Conservation (phyloP, 2,329 filamentous ascomycete species). For the Neonectria hederae region DNA sequence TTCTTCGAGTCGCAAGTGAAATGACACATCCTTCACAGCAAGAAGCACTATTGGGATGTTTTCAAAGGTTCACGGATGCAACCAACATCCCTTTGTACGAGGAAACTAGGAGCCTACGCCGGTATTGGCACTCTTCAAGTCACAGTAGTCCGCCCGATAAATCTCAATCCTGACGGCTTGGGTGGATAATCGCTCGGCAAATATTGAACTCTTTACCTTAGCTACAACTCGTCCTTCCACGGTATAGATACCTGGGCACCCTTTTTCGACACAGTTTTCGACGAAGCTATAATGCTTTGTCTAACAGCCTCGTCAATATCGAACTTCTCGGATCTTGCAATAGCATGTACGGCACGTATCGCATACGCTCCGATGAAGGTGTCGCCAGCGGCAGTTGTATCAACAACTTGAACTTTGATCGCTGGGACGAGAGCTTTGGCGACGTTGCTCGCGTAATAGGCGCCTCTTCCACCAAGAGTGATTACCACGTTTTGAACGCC, state of each 20-base stretch:
- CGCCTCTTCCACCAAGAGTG: slow-evolving; percentile 72
- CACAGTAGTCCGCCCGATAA: background rate
- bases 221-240: background rate
- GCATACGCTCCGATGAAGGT: slow-evolving; percentile 79
- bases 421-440: slow-evolving; percentile 47
- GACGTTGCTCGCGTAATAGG: slow-evolving; percentile 40
- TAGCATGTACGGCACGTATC: slow-evolving; percentile 45
- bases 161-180: background rate
- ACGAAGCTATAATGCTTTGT: background rate
- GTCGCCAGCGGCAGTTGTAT: slow-evolving; percentile 80
- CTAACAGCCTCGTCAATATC: background rate
- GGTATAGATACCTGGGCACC: background rate
- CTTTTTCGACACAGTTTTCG: background rate
- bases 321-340: background rate
- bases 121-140: background rate
- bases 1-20: slow-evolving; percentile 40
- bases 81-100: background rate
- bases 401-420: slow-evolving; percentile 66
- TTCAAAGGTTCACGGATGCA: background rate
- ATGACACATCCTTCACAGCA: slow-evolving; percentile 44
- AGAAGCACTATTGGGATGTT: background rate
- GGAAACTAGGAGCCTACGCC: background rate
- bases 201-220: background rate
- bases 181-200: background rate
- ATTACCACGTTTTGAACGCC: slow-evolving; percentile 73